Percentiles rank a stretch among this genome's conserved stretches.
Conservation (phyloP, 2,329 filamentous ascomycete species). For the Penicillium sp. region DNA sequence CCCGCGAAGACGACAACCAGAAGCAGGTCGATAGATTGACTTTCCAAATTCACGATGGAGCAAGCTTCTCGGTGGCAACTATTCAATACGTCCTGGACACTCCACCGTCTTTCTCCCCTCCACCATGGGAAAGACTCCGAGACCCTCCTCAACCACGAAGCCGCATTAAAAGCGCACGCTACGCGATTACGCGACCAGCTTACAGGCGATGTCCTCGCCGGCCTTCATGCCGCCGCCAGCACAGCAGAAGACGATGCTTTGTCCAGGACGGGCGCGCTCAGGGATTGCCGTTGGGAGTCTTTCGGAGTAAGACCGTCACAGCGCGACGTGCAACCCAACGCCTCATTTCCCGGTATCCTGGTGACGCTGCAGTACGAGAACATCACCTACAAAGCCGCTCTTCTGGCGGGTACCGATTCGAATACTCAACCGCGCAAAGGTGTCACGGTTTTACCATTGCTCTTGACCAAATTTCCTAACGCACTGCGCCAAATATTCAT, state of each 20-base stretch:
- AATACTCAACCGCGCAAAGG: slow-evolving; percentile 24
- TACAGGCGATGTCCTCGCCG: slow-evolving; percentile 52
- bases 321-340: slow-evolving; percentile 27
- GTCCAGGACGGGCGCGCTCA: slow-evolving; percentile 50
- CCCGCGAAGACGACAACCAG: slow-evolving; percentile 8
- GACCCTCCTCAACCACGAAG: slow-evolving; percentile 37
- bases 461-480: slow-evolving; percentile 55
- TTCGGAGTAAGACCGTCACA: slow-evolving; percentile 37
- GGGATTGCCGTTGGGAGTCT: slow-evolving; percentile 49
- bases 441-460: slow-evolving; percentile 53
- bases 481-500: slow-evolving; percentile 52
- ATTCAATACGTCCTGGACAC: slow-evolving; percentile 57
- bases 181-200: slow-evolving; percentile 52
- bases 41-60: slow-evolving; percentile 27
- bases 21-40: not conserved
- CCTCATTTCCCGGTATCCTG: slow-evolving; percentile 44
- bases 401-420: slow-evolving; percentile 44
- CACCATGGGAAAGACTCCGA: slow-evolving; percentile 48
- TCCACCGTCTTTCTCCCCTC: slow-evolving; percentile 57
- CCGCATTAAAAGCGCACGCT: slow-evolving; percentile 49
- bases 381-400: slow-evolving; percentile 52
- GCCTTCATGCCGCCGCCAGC: slow-evolving; percentile 43
- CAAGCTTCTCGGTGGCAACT: slow-evolving; percentile 41
- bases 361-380: slow-evolving; percentile 55
- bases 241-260: slow-evolving; percentile 41